Evolutionary conservation across 2,329 filamentous ascomycete genomes (phyloP).

Genomic region (Cordyceps javanica): DNA sequence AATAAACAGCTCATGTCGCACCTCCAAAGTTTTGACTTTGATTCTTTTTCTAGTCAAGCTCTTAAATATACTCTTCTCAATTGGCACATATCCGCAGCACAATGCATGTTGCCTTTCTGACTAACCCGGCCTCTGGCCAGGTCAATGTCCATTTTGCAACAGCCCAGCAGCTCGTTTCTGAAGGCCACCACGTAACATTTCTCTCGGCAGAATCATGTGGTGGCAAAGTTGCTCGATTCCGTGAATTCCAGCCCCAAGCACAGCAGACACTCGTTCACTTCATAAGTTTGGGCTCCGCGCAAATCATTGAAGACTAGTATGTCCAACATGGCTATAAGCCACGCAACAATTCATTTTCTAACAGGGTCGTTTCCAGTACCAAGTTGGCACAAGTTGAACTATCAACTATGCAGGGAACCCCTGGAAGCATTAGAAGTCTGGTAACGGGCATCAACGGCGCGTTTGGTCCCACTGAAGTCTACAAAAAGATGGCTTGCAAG

Average conservation of each 20-base stretch:
- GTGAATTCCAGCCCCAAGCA: not conserved
- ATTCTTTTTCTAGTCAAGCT: too few relatives aligned
- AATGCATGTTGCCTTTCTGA: constrained; percentile 4
- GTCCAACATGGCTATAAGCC: not conserved
- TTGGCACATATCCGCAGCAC: not conserved
- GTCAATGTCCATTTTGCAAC: not conserved
- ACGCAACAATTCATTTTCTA: not conserved
- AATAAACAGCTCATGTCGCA: not conserved
- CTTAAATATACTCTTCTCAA: not conserved
- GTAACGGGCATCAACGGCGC: constrained; percentile 3
- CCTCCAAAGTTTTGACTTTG: not conserved
- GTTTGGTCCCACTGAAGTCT: not conserved
- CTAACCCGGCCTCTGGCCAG: constrained; percentile 3
- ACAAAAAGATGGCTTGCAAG: not conserved
- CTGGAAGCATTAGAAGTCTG: not conserved
- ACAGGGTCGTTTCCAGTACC: not conserved
- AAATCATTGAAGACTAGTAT: constrained; percentile 4
- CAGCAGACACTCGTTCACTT: not conserved
- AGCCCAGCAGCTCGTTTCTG: not conserved
- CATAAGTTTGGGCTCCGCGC: not conserved
- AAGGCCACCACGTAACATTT: constrained; percentile 1
- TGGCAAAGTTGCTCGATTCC: not conserved
- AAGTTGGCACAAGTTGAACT: not conserved
- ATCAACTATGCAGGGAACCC: not conserved
- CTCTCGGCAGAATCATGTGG: constrained; percentile 2